phyloP scores from a whole-genome alignment of 1,139 yeast genomes.

The Suzukiozyma palmioleophila region DNA sequence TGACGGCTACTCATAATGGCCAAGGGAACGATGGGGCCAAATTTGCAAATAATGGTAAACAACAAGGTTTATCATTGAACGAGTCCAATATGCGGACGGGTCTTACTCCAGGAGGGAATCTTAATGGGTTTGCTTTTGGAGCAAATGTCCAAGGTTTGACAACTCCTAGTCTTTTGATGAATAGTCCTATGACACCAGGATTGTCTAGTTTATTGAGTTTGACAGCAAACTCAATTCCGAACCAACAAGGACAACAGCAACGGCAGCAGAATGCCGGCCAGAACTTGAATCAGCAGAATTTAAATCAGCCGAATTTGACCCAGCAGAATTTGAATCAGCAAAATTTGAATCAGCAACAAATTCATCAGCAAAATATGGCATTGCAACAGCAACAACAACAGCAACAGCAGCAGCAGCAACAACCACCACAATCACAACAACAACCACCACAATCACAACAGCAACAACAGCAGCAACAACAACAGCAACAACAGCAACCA shows the following conservation, averaged over 20 bases:
- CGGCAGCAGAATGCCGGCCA: slow-evolving; percentile 13
- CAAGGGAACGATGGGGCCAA: slow-evolving; percentile 6
- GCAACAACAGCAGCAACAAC: slow-evolving; percentile 3
- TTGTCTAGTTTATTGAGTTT: slow-evolving; percentile 38
- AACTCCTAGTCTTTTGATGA: slow-evolving; percentile 42
- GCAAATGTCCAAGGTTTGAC: slow-evolving; percentile 32
- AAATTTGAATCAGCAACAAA: slow-evolving; percentile 9
- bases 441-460: slow-evolving; percentile 6
- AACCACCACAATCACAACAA: slow-evolving; percentile 4
- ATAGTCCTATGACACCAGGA: slow-evolving; percentile 47
- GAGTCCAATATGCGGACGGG: slow-evolving; percentile 66
- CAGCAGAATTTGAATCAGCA: slow-evolving; percentile 11
- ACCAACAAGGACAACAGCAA: slow-evolving; percentile 13
- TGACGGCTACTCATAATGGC: slow-evolving; percentile 31
- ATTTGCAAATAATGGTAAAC: slow-evolving; percentile 12
- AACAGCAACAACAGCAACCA: slow-evolving; percentile 3
- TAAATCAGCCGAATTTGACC: slow-evolving; percentile 14
- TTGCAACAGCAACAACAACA: slow-evolving; percentile 7
- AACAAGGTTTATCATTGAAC: slow-evolving; percentile 67
- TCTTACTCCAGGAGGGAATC: slow-evolving; percentile 44
- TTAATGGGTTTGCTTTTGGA: slow-evolving; percentile 31
- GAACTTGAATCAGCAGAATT: slow-evolving; percentile 15
- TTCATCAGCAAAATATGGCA: slow-evolving; percentile 7
- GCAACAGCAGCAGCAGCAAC: slow-evolving; percentile 7
- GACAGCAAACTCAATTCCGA: slow-evolving; percentile 7